These are phyloP conservation scores for Naganishia randhawae DNA, from an alignment of 768 basidiomycete species.

Conservation along the genomic window DNA sequence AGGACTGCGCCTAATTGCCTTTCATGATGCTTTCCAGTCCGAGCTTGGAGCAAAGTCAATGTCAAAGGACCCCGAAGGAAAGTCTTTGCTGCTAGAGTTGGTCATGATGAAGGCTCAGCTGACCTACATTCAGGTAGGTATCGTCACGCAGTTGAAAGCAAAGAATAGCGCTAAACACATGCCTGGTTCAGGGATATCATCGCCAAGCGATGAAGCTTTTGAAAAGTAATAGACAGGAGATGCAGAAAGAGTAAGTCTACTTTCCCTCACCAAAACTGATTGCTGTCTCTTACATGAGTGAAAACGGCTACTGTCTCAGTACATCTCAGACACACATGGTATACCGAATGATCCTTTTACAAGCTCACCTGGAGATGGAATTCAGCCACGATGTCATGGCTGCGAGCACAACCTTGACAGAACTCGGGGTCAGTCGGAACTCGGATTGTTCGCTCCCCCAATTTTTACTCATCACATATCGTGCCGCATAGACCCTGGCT, in stretches of 20 bases:
- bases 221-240: slow-evolving; percentile 1
- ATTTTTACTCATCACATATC: no score
- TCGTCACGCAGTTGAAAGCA: background rate
- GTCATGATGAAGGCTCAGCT: slow-evolving; percentile 23
- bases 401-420: slow-evolving; percentile 16
- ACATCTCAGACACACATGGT: slow-evolving; percentile 14
- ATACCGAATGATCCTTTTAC: slow-evolving; percentile 17
- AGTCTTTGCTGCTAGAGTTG: slow-evolving; percentile 18
- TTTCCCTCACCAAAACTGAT: no score
- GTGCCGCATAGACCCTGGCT: background rate
- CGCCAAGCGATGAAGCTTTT: slow-evolving; percentile 17
- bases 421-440: no score
- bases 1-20: no score
- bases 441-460: no score
- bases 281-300: background rate
- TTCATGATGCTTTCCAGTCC: background rate
- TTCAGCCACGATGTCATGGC: slow-evolving; percentile 20
- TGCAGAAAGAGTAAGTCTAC: slow-evolving; percentile 26
- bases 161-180: background rate
- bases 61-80: slow-evolving; percentile 20
- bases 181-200: background rate
- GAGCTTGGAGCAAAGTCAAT: slow-evolving; percentile 11
- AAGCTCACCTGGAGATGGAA: slow-evolving; percentile 26
- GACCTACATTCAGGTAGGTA: slow-evolving; percentile 26
- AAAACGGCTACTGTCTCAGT: background rate